Evolutionary conservation across 1,139 yeast genomes (phyloP), one percentile per base, ranked within the genome.

Genomic region (Insectozyma bohioensis): DNA sequence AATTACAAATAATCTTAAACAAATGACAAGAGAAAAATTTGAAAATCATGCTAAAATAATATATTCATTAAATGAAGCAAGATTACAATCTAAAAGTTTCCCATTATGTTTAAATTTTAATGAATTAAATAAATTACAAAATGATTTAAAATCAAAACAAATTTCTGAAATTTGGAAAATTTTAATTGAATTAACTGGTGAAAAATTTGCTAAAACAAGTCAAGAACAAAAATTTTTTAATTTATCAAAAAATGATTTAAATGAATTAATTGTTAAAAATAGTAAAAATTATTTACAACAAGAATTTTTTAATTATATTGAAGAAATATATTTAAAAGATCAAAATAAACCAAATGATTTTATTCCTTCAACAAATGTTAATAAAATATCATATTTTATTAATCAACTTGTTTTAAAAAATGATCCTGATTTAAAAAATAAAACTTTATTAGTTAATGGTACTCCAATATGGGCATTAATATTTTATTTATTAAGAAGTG

Each of bases 381-480:
- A 82, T 56, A 87, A 85, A 50, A 75, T 86, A 30, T 72, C 75
- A 35, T 80, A 83, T 22, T 86, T 81, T 48, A 73, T 81, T 51
- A 67, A 82, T 49, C 69, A 73, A 34, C 52, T 69, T n/a, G 54
- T 67, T 31, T 64, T 70, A 35, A 61, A 56, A 34, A 64, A 62
- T 37, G 63, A 63, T 35, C 49, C 60, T 17, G 59, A 62, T 11
- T 50, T 59, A 28, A 45, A 51, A 35, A 56, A 56, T 16, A 60
- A 59, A 34, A 68, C 74, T 1, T 52, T 68, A 33, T 54, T 50
- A 37, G 80, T 87, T 16, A 90, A 92, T 57, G 90, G 90, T 9
- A 68, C 77, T 1, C 97, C 97, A 4, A 75, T 92, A 13, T 92
- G 98, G 98, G 95, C 96, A 0, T 63, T 88, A 33, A 63, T 92